Percentiles rank a stretch among this genome's conserved stretches.
Conservation (phyloP, 148 eudicot species). For the Rhododendron ferrugineum region DNA sequence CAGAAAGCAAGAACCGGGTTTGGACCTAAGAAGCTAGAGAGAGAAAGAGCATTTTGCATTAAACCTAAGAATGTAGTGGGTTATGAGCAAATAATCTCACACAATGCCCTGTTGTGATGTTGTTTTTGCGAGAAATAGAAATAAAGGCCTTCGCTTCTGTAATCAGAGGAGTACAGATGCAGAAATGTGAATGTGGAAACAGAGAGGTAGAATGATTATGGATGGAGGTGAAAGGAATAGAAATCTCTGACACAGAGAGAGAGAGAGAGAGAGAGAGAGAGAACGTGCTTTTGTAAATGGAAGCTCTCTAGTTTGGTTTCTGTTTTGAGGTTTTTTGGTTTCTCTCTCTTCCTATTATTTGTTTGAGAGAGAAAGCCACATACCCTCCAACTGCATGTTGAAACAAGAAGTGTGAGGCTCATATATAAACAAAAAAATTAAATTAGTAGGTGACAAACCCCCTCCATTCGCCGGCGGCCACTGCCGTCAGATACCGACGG, state of each 20-base stretch:
- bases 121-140: background rate
- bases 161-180: constrained; percentile 18
- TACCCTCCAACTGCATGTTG: background rate
- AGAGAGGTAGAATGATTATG: background rate
- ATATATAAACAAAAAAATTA: background rate
- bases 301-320: constrained; percentile 17
- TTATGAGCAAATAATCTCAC: background rate
- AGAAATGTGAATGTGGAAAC: background rate
- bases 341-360: background rate
- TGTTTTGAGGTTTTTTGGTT: constrained; percentile 5
- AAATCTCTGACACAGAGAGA: background rate
- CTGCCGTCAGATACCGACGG: background rate
- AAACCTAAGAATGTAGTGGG: background rate
- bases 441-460: background rate
- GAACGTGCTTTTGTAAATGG: constrained; percentile 11
- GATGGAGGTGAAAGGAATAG: background rate
- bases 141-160: constrained; percentile 7
- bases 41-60: background rate
- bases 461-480: background rate
- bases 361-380: background rate
- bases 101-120: background rate
- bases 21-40: background rate
- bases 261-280: constrained; percentile 6
- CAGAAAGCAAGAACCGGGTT: background rate
- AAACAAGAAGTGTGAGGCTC: constrained; percentile 4